A percentile compares a stretch with the other conserved stretches of the same genome.
phyloP scores from a whole-genome alignment of 768 basidiomycete genomes.

The Suillus plorans region DNA sequence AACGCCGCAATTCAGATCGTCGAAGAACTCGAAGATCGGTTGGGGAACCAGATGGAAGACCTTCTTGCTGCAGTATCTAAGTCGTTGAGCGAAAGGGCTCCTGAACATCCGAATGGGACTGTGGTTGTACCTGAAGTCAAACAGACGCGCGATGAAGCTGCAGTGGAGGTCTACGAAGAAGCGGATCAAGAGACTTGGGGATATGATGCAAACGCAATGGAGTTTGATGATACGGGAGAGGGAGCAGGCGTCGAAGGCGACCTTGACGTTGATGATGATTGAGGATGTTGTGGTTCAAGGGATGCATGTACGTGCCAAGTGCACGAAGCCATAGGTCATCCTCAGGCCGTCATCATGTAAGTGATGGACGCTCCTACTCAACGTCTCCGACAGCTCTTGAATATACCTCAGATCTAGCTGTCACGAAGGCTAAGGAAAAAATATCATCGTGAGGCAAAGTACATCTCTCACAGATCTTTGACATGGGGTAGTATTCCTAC shows the following conservation, averaged over 20 bases:
- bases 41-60: slow-evolving; percentile 67
- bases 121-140: not conserved
- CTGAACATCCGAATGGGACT: not conserved
- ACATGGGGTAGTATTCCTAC: not conserved
- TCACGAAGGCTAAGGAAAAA: not conserved
- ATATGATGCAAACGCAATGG: slow-evolving; percentile 46
- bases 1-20: slow-evolving; percentile 60
- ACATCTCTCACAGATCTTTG: not conserved
- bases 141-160: not conserved
- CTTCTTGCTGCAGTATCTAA: slow-evolving; percentile 58
- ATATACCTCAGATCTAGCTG: not conserved
- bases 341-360: not conserved
- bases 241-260: slow-evolving; percentile 70
- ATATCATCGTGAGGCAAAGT: not conserved
- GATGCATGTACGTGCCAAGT: not conserved
- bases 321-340: not conserved
- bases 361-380: not conserved
- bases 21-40: slow-evolving; percentile 86
- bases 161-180: slow-evolving; percentile 18
- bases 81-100: slow-evolving; percentile 26
- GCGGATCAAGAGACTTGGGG: slow-evolving; percentile 29
- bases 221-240: slow-evolving; percentile 66
- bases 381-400: not conserved
- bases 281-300: slow-evolving; percentile 2
- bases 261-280: slow-evolving; percentile 66